phyloP scores from a whole-genome alignment of 805 yeast genomes.

The Cyberlindnera meyerae region DNA sequence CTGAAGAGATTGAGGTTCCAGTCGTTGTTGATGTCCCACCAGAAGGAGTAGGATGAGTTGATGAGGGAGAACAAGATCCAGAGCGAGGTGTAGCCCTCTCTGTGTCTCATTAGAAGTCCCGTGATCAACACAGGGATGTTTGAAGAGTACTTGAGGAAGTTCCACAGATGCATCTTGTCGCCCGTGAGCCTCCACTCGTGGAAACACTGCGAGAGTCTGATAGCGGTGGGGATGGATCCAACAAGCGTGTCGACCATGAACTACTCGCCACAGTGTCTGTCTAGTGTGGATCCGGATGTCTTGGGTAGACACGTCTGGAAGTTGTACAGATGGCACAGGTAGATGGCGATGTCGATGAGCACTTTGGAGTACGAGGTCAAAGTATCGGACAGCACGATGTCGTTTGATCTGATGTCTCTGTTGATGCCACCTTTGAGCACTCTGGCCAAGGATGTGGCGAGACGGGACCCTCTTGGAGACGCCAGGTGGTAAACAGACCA shows the following conservation, averaged over 20 bases:
- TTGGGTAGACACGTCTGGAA: slow-evolving; percentile 34
- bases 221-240: slow-evolving; percentile 55
- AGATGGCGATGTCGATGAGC: slow-evolving; percentile 63
- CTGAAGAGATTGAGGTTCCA: slow-evolving; percentile 60
- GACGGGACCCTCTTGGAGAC: slow-evolving; percentile 5
- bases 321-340: slow-evolving; percentile 41
- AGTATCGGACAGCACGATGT: slow-evolving; percentile 78
- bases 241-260: slow-evolving; percentile 32
- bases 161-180: slow-evolving; percentile 55
- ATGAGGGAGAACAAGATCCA: slow-evolving; percentile 42
- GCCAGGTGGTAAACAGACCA: slow-evolving; percentile 8
- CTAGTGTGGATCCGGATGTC: slow-evolving; percentile 20
- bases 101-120: slow-evolving; percentile 24
- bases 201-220: slow-evolving; percentile 79
- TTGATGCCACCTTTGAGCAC: slow-evolving; percentile 58
- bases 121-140: slow-evolving; percentile 49
- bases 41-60: slow-evolving; percentile 72
- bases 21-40: slow-evolving; percentile 89
- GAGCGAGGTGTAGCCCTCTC: slow-evolving; percentile 13
- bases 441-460: slow-evolving; percentile 38
- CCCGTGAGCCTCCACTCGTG: slow-evolving; percentile 53
- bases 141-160: slow-evolving; percentile 70
- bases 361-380: slow-evolving; percentile 78
- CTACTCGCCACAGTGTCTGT: slow-evolving; percentile 32
- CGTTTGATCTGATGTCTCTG: slow-evolving; percentile 53